Base-by-base conservation (phyloP, 345 rosid genomes). In the Sisymbrium irio region DNA sequence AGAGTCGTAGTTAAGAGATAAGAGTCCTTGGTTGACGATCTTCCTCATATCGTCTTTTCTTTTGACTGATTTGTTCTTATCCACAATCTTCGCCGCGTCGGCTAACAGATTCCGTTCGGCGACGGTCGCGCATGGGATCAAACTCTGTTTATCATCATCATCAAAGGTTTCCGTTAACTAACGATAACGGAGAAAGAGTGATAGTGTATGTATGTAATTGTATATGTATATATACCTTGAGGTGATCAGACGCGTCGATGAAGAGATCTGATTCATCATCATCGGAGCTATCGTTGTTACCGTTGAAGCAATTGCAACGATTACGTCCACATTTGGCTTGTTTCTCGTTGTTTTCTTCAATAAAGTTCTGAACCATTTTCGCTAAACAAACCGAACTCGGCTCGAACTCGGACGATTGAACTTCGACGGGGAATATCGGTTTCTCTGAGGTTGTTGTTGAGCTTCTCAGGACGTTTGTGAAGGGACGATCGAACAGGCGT, bases 301-400 rank as follows among this genome's bases (percentile, higher is more conserved):
- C 92, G 76, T 90, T 90, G 58, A 95, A 95, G 94, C 98, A 92
- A 72, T 87, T 92, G 86, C 99, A 89, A 76, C 99, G 91, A 57
- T 85, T 85, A 50, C 97, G 88, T 72, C 89, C 86, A 62, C 91
- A 85, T 84, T 88, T 86, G 3, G 83, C 82, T 67, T 80, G 93
- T 85, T 88, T 92, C 83, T 95, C 98, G 83, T 83, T 85, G 75
- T 77, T 82, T 50, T 86, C 97, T 71, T 95, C 99, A 7, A 95
- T 87, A 83, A 87, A 95, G 67, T 81, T 92, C 78, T 83, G 97
- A 13, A 95, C 97, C 97, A 95, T 86, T 83, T 90, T 95, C 54
- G 76, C 92, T 74, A 95, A 77, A 65, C 97, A 89, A 65, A 90
- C 78, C 5, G 99, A 87, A 82, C 89, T 92, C 50, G 97, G 98